Conservation (phyloP, 192 early-diverging fungal genomes). For the Podochytrium sp. region DNA sequence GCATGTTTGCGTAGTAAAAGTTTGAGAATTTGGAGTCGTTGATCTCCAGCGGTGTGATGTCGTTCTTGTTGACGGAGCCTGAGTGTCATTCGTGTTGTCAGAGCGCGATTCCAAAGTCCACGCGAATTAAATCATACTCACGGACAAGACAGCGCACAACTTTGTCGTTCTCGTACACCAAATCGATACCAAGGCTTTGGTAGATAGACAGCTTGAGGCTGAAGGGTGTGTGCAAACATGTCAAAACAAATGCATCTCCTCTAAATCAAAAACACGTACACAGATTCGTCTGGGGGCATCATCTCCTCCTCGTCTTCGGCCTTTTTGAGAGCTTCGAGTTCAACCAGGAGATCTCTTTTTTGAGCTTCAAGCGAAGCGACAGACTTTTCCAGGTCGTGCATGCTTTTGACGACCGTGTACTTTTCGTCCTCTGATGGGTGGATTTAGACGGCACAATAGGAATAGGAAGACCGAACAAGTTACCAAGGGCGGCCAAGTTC, state of each 20-base stretch:
- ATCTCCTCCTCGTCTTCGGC: not conserved
- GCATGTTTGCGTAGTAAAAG: slow-evolving; percentile 22
- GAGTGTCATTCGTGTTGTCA: not conserved
- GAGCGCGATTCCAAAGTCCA: not conserved
- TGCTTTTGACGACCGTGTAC: slow-evolving; percentile 13
- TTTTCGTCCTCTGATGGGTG: slow-evolving; percentile 13
- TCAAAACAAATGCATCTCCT: not conserved
- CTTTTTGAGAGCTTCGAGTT: slow-evolving; percentile 6
- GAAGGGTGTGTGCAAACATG: not conserved
- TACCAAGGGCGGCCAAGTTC: not conserved
- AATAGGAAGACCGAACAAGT: not conserved
- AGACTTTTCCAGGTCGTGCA: slow-evolving; percentile 19
- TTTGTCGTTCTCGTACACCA: slow-evolving; percentile 13
- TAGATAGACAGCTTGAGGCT: slow-evolving; percentile 25
- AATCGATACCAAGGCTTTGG: slow-evolving; percentile 21
- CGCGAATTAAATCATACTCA: not conserved
- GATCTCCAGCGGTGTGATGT: slow-evolving; percentile 6
- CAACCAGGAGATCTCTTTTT: not conserved
- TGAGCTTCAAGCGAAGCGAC: slow-evolving; percentile 1
- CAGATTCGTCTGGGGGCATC: slow-evolving; percentile 13
- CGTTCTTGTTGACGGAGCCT: slow-evolving; percentile 12
- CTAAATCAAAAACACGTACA: not conserved
- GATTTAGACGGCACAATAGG: not conserved
- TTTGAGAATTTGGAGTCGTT: slow-evolving; percentile 7
- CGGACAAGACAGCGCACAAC: slow-evolving; percentile 11